These are phyloP conservation scores for Danielia oregonensis DNA, from an alignment of 805 yeast species.

Conservation along the genomic window DNA sequence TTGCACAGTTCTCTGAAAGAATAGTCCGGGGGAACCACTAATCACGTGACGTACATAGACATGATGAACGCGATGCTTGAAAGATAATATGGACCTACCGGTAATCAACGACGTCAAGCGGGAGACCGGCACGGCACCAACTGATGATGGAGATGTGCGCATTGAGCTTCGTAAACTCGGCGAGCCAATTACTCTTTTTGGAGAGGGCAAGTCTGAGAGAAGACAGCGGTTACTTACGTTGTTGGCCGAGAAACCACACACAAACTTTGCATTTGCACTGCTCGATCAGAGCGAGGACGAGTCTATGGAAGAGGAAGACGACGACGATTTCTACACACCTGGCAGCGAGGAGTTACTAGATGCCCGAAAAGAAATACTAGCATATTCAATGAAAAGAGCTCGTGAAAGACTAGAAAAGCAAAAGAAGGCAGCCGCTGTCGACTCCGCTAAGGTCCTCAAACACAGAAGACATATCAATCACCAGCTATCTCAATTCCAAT, in stretches of 20 bases:
- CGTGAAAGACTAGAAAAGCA: conserved; percentile 36
- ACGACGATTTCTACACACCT: conserved; percentile 84
- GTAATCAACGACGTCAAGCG: conserved; percentile 15
- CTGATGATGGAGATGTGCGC: conserved; percentile 63
- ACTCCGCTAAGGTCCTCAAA: conserved; percentile 42
- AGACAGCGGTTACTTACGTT: conserved; percentile 54
- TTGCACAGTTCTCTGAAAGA: conserved; percentile 46
- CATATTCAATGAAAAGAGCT: conserved; percentile 48
- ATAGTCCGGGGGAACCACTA: conserved; percentile 24
- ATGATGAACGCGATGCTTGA: not conserved
- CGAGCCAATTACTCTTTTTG: conserved; percentile 54
- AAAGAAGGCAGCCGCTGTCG: conserved; percentile 20
- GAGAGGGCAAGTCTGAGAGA: conserved; percentile 60
- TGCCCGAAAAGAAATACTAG: conserved; percentile 51
- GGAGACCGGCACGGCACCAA: too few species aligned
- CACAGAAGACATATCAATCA: conserved; percentile 43
- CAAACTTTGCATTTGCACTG: conserved; percentile 2
- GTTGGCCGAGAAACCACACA: conserved; percentile 29
- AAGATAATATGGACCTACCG: too few species aligned
- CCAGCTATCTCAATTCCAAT: conserved; percentile 32
- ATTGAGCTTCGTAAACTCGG: conserved; percentile 43
- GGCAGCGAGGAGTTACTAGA: conserved; percentile 53
- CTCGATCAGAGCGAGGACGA: conserved; percentile 16
- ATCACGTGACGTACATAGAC: not conserved
- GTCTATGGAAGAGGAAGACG: conserved; percentile 46